A percentile compares a stretch with the other conserved stretches of the same genome.
Conservation (phyloP, 768 basidiomycete species). For the Tulasnella sp. region DNA sequence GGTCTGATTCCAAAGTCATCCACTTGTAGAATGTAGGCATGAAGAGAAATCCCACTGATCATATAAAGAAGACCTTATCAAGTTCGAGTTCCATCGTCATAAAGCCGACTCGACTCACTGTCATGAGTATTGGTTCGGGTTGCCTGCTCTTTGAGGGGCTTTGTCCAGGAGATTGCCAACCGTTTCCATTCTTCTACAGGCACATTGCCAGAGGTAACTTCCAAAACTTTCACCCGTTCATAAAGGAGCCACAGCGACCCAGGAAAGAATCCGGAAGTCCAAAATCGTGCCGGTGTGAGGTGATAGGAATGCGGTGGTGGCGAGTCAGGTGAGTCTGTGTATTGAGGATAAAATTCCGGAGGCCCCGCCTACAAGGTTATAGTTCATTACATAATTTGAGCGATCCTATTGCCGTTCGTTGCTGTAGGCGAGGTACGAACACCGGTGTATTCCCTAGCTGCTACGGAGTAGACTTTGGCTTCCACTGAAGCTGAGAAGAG, state of each 20-base stretch:
- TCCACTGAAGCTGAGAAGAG: conserved; percentile 19
- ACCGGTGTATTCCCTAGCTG: conserved; percentile 2
- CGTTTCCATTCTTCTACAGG: neutral
- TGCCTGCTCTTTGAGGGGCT: conserved; percentile 3
- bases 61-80: neutral
- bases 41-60: conserved; percentile 19
- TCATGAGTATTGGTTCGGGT: conserved; percentile 21
- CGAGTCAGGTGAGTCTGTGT: neutral
- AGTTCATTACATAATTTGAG: neutral
- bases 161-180: conserved; percentile 4
- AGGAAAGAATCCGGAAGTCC: conserved; percentile 25
- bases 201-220: neutral
- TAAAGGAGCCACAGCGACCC: conserved; percentile 23
- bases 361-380: neutral
- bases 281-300: conserved; percentile 17
- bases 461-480: conserved; percentile 20
- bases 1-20: neutral
- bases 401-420: neutral
- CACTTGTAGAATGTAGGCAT: conserved; percentile 24
- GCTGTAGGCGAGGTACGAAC: neutral
- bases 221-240: neutral
- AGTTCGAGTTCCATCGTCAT: neutral
- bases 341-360: conserved; percentile 15
- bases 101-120: neutral
- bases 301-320: neutral